phyloP scores from a whole-genome alignment of 1,284 basidiomycete genomes.

The Melanopsichium pennsylvanicum region DNA sequence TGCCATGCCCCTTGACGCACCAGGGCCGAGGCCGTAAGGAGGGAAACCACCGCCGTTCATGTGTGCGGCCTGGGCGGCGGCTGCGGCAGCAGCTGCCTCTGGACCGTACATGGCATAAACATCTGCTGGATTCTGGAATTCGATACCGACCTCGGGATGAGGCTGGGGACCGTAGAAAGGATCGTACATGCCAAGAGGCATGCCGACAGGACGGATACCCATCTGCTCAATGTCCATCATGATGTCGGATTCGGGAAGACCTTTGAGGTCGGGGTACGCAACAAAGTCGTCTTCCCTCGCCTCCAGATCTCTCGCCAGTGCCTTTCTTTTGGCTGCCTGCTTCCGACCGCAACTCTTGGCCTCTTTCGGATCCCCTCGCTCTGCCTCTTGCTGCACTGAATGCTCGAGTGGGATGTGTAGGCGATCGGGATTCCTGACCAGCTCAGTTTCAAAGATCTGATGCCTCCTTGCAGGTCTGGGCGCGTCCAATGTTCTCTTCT shows the following conservation, averaged over 20 bases:
- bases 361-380: slow-evolving; percentile 2
- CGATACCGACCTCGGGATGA: slow-evolving; percentile 17
- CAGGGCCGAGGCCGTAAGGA: slow-evolving; percentile 26
- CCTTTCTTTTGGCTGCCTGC: slow-evolving; percentile 36
- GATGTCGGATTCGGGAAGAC: slow-evolving; percentile 55
- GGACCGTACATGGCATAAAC: slow-evolving; percentile 44
- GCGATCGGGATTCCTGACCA: slow-evolving; percentile 56
- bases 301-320: slow-evolving; percentile 31
- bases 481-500: slow-evolving; percentile 77
- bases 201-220: slow-evolving; percentile 51
- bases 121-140: slow-evolving; percentile 40
- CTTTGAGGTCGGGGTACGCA: slow-evolving; percentile 62
- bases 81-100: slow-evolving; percentile 36
- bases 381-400: slow-evolving; percentile 5
- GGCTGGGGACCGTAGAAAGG: slow-evolving; percentile 36
- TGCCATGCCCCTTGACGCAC: too few species aligned
- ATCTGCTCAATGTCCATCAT: slow-evolving; percentile 64
- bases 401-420: slow-evolving; percentile 23
- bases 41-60: slow-evolving; percentile 43
- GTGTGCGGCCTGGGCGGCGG: slow-evolving; percentile 35
- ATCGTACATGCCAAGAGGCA: slow-evolving; percentile 39
- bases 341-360: slow-evolving; percentile 21
- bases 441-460: slow-evolving; percentile 63
- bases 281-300: slow-evolving; percentile 47
- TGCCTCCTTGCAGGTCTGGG: slow-evolving; percentile 70